Evolutionary conservation across 306 rosid genomes (phyloP).

Genomic region (Vigna mungo): DNA sequence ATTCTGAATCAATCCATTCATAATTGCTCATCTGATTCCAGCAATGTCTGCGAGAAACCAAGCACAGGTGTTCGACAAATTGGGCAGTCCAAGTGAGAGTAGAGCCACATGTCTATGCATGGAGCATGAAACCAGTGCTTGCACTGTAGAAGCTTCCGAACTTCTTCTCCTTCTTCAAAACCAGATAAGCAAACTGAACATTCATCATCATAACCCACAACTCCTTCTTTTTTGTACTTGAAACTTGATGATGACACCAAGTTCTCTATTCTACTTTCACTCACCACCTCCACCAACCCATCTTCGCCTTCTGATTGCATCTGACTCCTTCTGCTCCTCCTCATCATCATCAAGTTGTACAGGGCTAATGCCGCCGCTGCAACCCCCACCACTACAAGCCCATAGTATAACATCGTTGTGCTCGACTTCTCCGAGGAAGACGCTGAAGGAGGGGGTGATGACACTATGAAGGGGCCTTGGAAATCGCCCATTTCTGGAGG

Average conservation of each 20-base stretch:
- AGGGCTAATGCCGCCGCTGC: conserved; percentile 57
- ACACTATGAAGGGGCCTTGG: conserved; percentile 20
- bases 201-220: conserved; percentile 38
- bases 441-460: conserved; percentile 48
- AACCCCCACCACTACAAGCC: conserved; percentile 65
- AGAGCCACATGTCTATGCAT: conserved; percentile 90
- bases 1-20: too few relatives aligned
- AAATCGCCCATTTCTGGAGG: conserved; percentile 47
- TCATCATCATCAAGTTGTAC: conserved; percentile 64
- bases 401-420: conserved; percentile 67
- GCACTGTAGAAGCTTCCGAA: conserved; percentile 69
- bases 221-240: conserved; percentile 53
- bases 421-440: conserved; percentile 44
- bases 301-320: conserved; percentile 17
- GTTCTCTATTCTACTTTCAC: conserved; percentile 42
- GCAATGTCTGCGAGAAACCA: conserved; percentile 21
- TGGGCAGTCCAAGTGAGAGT: conserved; percentile 85
- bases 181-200: conserved; percentile 77
- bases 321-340: conserved; percentile 48
- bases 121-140: conserved; percentile 70
- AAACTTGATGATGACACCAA: conserved; percentile 56
- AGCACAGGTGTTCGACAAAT: conserved; percentile 68
- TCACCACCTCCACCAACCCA: conserved; percentile 22
- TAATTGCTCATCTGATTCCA: conserved; percentile 29
- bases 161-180: conserved; percentile 87